phyloP scores from a whole-genome alignment of 495 filamentous ascomycete species.

The Copromyces sp. region DNA sequence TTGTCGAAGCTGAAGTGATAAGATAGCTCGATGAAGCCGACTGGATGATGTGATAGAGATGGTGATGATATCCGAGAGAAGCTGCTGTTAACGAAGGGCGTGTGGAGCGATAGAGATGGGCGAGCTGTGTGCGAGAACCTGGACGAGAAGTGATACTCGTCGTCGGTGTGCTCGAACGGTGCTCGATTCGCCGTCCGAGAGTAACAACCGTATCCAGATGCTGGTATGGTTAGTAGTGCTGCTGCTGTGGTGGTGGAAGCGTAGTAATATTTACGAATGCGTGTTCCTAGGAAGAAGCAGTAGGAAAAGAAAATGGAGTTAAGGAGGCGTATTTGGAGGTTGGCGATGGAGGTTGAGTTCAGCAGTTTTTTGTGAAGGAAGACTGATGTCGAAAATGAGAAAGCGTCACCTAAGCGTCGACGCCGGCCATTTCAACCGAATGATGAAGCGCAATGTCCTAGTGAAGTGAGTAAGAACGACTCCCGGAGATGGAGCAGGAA shows the following conservation, averaged over 20 bases:
- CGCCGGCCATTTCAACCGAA: background rate
- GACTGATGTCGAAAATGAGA: background rate
- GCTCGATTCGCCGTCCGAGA: background rate
- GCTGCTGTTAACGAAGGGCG: background rate
- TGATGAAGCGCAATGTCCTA: background rate
- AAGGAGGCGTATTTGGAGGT: background rate
- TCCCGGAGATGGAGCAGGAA: background rate
- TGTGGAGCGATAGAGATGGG: background rate
- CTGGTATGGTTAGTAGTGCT: constrained; percentile 5
- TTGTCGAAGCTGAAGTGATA: background rate
- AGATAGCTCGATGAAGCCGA: background rate
- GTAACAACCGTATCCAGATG: constrained; percentile 6
- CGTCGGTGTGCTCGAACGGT: background rate
- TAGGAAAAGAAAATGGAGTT: background rate
- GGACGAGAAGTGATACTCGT: background rate
- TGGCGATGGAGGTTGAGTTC: background rate
- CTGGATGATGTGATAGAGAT: background rate
- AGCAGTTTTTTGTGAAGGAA: background rate
- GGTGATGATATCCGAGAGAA: background rate
- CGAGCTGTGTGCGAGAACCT: background rate
- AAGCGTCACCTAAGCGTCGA: background rate
- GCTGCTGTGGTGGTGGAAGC: constrained; percentile 1
- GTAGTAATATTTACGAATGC: constrained; percentile 3
- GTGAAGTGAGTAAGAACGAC: background rate
- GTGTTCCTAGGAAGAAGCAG: background rate